Evolutionary conservation across 306 rosid species (phyloP).

Genomic region (Alnus rubra): DNA sequence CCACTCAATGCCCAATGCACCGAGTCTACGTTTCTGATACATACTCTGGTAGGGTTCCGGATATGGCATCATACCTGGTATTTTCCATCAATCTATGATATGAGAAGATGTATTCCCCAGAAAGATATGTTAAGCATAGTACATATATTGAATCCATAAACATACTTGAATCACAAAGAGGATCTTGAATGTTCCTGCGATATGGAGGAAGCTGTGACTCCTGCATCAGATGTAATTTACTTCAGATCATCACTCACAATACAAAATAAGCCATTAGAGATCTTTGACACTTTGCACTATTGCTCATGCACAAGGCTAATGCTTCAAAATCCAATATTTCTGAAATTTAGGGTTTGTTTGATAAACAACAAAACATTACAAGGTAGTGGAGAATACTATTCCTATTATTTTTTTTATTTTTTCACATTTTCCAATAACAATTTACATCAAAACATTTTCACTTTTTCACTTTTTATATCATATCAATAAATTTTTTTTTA

Average conservation of each 20-base stretch:
- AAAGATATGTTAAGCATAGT: slow-evolving; percentile 15
- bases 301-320: background rate
- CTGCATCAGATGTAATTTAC: slow-evolving; percentile 42
- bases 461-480: too few species aligned
- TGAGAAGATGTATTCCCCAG: slow-evolving; percentile 24
- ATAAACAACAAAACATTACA: too few species aligned
- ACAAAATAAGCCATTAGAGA: slow-evolving; percentile 7
- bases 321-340: background rate
- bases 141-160: slow-evolving; percentile 29
- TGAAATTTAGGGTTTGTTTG: too few species aligned
- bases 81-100: slow-evolving; percentile 24
- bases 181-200: slow-evolving; percentile 79
- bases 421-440: too few species aligned
- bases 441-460: too few species aligned
- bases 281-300: background rate
- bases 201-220: slow-evolving; percentile 76
- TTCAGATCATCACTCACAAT: slow-evolving; percentile 5
- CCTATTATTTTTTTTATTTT: too few species aligned
- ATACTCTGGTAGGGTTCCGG: slow-evolving; percentile 87
- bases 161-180: slow-evolving; percentile 82
- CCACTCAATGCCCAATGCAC: slow-evolving; percentile 89
- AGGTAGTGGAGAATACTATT: too few species aligned
- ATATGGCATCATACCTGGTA: slow-evolving; percentile 82
- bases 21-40: slow-evolving; percentile 80
- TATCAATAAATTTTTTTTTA: too few species aligned